Base-by-base conservation (phyloP, 2,329 filamentous ascomycete genomes). In the Penicillium sp. region DNA sequence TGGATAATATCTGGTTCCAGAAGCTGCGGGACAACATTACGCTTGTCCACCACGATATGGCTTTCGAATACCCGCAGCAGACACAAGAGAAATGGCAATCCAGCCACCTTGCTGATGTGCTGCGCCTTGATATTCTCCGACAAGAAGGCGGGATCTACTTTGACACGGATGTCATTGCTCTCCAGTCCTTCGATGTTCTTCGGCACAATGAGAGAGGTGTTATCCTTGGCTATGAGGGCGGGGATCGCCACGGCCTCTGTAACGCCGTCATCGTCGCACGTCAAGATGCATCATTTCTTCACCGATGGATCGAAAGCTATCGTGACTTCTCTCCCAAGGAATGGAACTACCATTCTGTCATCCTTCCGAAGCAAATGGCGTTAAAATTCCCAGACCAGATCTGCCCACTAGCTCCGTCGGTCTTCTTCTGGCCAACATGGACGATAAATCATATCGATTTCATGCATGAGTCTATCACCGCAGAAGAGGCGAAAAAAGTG, bases 381-480 rank as follows among this genome's bases (percentile, higher is more conserved):
- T 22, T 63, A 6, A 44, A 66, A 19, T 62, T 69, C 29, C 67
- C 66, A 0, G 55, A 70, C 11, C 73, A 76, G 43, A 66, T 76
- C 19, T 77, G 74, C 63, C 57, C 71, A 2, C 59, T 77, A 19
- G 66, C 75, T 1, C 74, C 75, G 1, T 65, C 68, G 31, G 64
- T 69, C 26, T 76, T 77, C 63, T 75, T 75, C 63, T 77, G 75
- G 75, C 74, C 75, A 1, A 76, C 74, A 8, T 77, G 75, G 74
- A 77, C 73, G 3, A 72, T 68, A 64, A 60, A 67, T 22, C 72
- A 76, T 57, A 65, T 77, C 48, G 67, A 72, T 43, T 77, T 71
- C 64, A 75, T 77, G 75, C 73, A 77, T 56, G 59, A 70, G 46
- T 59, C 62, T 16, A 58, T 77, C 9, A 63, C 59, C n/a, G 55